phyloP scores from a whole-genome alignment of 148 eudicot genomes.

The Arctostaphylos glauca region DNA sequence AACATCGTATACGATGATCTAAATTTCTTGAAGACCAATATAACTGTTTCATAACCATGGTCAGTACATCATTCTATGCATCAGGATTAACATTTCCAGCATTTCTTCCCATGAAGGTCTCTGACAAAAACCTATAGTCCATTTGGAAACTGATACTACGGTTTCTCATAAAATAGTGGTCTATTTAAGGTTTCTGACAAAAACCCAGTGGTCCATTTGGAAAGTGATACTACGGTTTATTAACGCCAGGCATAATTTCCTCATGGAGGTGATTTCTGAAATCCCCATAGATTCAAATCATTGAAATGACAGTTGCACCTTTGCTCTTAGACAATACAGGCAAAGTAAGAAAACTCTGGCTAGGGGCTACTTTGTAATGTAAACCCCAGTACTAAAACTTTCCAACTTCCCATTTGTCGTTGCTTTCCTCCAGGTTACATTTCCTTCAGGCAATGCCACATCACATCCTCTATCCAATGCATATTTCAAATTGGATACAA shows the following conservation, averaged over 20 bases:
- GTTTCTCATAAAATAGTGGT: not conserved
- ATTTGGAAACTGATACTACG: not conserved
- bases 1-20: not conserved
- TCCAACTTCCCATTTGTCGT: not conserved
- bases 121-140: not conserved
- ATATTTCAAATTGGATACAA: not conserved
- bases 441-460: not conserved
- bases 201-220: not conserved
- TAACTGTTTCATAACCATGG: not conserved
- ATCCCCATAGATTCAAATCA: not conserved
- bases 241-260: not conserved
- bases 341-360: not conserved
- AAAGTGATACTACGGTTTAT: not conserved
- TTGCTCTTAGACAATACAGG: not conserved
- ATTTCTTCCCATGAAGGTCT: conserved; percentile 4
- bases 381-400: not conserved
- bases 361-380: not conserved
- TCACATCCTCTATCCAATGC: not conserved
- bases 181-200: not conserved
- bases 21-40: not conserved
- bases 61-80: not conserved
- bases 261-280: not conserved
- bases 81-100: not conserved
- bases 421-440: not conserved
- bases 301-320: not conserved